A percentile compares a stretch with the other conserved stretches of the same genome.
phyloP scores from a whole-genome alignment of 768 basidiomycete genomes.

The Russula earlei region DNA sequence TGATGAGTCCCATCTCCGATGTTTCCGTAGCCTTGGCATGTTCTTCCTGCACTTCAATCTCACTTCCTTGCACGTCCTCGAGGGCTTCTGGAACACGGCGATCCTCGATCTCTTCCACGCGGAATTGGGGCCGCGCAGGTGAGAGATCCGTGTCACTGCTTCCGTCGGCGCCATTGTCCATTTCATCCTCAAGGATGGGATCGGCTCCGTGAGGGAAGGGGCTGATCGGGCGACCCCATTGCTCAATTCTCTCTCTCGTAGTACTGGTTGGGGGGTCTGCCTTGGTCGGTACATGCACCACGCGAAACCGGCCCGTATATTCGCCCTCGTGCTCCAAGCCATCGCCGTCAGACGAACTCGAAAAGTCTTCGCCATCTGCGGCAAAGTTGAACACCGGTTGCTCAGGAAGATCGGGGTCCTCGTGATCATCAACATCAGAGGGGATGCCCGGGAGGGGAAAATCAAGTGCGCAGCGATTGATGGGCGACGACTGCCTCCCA shows the following conservation, averaged over 20 bases:
- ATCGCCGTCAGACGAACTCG: slow-evolving; percentile 21
- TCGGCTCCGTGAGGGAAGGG: slow-evolving; percentile 41
- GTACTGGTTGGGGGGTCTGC: slow-evolving; percentile 53
- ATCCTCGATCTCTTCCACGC: not conserved
- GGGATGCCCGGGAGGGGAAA: slow-evolving; percentile 14
- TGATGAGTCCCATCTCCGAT: not conserved
- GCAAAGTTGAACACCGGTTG: slow-evolving; percentile 22
- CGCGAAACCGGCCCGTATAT: slow-evolving; percentile 57
- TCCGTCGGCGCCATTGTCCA: slow-evolving; percentile 22
- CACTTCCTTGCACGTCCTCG: not conserved
- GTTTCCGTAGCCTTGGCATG: not conserved
- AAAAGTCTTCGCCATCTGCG: slow-evolving; percentile 1
- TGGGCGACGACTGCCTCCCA: not conserved
- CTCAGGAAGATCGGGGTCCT: slow-evolving; percentile 13
- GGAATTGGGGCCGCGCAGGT: not conserved
- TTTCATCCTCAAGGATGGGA: slow-evolving; percentile 22
- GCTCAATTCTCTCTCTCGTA: slow-evolving; percentile 39
- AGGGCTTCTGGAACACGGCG: not conserved
- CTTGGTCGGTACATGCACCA: slow-evolving; percentile 50
- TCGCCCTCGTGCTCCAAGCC: slow-evolving; percentile 43
- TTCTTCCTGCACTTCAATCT: not conserved
- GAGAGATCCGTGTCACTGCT: slow-evolving; percentile 5
- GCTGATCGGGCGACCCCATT: slow-evolving; percentile 64
- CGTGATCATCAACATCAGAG: slow-evolving; percentile 18
- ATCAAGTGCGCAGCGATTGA: slow-evolving; percentile 15